Percentiles rank a stretch among this genome's conserved stretches.
phyloP scores from a whole-genome alignment of 805 yeast genomes.

The Cyberlindnera samutprakarnensis region DNA sequence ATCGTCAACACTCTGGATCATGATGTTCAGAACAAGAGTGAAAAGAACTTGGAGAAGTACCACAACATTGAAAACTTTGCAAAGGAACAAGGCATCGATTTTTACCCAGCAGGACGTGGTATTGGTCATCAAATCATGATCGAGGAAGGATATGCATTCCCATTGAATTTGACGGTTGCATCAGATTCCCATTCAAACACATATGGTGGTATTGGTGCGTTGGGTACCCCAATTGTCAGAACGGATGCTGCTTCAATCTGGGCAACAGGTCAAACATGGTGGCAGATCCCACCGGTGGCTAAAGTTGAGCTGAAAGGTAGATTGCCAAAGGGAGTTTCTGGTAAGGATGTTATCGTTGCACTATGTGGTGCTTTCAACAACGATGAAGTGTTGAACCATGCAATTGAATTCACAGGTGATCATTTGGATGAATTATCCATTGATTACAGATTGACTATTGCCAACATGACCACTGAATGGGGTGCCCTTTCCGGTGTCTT shows the following conservation, averaged over 20 bases:
- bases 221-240: conserved; percentile 97
- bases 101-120: conserved; percentile 98
- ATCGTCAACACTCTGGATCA: conserved; percentile 96
- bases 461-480: conserved; percentile 98
- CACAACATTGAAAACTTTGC: conserved; percentile 86
- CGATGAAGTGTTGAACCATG: conserved; percentile 89
- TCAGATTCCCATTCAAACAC: conserved; percentile 97
- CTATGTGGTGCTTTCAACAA: conserved; percentile 89
- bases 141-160: conserved; percentile 98
- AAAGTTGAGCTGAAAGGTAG: conserved; percentile 78
- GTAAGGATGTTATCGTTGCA: conserved; percentile 95
- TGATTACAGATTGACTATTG: conserved; percentile 85
- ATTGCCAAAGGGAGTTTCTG: conserved; percentile 82
- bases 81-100: conserved; percentile 83
- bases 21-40: conserved; percentile 91
- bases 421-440: conserved; percentile 62
- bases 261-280: conserved; percentile 99
- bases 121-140: conserved; percentile 99
- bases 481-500: conserved; percentile 95
- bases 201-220: conserved; percentile 92
- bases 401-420: conserved; percentile 88
- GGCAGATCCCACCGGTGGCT: conserved; percentile 99
- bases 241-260: conserved; percentile 99
- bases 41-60: conserved; percentile 83
- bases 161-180: conserved; percentile 87